A percentile compares a stretch with the other conserved stretches of the same genome.
Conservation (phyloP, 495 filamentous ascomycete species). For the Bacidia gigantensis region DNA sequence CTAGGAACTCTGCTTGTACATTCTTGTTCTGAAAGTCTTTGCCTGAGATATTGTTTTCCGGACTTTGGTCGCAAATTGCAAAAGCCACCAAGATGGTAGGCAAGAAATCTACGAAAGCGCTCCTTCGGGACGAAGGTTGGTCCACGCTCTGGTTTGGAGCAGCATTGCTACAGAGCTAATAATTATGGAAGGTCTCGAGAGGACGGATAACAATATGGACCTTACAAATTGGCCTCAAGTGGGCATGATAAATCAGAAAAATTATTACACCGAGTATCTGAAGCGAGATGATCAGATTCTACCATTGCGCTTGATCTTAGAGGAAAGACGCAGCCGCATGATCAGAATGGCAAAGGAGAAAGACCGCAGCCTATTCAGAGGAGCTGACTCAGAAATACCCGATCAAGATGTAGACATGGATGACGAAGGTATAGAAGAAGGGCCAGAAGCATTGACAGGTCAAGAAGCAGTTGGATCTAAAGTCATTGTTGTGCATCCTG, state of each 20-base stretch:
- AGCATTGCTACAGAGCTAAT: not conserved
- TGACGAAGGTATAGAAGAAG: constrained; percentile 53
- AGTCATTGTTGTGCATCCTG: constrained; percentile 91
- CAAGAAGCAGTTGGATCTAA: constrained; percentile 66
- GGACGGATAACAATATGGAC: constrained; percentile 96
- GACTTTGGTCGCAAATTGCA: too few relatives aligned
- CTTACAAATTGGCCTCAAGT: constrained; percentile 88
- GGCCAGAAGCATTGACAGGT: constrained; percentile 42
- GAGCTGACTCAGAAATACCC: constrained; percentile 39
- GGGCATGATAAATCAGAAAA: constrained; percentile 92
- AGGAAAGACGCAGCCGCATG: constrained; percentile 65
- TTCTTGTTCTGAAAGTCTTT: too few relatives aligned
- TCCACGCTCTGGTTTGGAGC: not conserved
- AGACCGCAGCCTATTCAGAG: constrained; percentile 69
- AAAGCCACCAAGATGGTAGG: constrained; percentile 53
- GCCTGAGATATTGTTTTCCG: too few relatives aligned
- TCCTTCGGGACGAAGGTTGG: constrained; percentile 49
- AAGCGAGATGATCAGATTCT: constrained; percentile 96
- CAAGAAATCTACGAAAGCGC: constrained; percentile 50
- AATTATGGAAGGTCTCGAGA: constrained; percentile 59
- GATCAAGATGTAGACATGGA: constrained; percentile 21
- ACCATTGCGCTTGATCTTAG: constrained; percentile 70
- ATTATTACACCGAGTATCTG: constrained; percentile 99
- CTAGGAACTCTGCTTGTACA: too few relatives aligned
- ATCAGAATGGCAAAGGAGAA: constrained; percentile 72